Conservation (phyloP, 768 basidiomycete species). For the Mycena epipterygia region DNA sequence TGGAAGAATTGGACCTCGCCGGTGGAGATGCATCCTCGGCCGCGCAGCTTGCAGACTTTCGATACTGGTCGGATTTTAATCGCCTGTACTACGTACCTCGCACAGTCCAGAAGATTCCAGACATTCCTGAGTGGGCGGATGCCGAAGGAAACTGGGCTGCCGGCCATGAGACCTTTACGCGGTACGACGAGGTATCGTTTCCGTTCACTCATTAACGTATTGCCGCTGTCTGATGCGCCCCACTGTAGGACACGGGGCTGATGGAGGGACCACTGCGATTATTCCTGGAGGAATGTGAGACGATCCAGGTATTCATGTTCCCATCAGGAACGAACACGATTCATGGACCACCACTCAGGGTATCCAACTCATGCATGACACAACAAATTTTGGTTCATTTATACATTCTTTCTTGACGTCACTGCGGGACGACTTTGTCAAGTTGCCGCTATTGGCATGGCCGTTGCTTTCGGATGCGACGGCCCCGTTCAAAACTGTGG, state of each 20-base stretch:
- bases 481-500: slow-evolving; percentile 50
- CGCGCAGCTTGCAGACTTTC: slow-evolving; percentile 49
- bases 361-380: slow-evolving; percentile 76
- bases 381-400: slow-evolving; percentile 75
- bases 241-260: slow-evolving; percentile 66
- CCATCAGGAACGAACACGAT: background rate
- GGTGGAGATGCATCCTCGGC: slow-evolving; percentile 26
- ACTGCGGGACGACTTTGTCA: slow-evolving; percentile 78
- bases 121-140: slow-evolving; percentile 67
- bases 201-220: background rate
- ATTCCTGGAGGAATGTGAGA: slow-evolving; percentile 82
- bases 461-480: slow-evolving; percentile 65
- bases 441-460: slow-evolving; percentile 70
- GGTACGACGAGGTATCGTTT: slow-evolving; percentile 65
- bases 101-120: slow-evolving; percentile 74
- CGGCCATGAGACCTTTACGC: slow-evolving; percentile 65
- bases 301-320: slow-evolving; percentile 68
- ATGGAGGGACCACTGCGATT: slow-evolving; percentile 79
- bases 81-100: slow-evolving; percentile 75
- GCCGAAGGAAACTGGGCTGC: slow-evolving; percentile 68
- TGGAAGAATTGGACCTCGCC: slow-evolving; percentile 45
- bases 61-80: slow-evolving; percentile 80
- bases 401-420: slow-evolving; percentile 67
- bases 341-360: slow-evolving; percentile 59
- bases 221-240: background rate